Base-by-base conservation (phyloP, 768 basidiomycete genomes). In the Auriscalpium vulgare region DNA sequence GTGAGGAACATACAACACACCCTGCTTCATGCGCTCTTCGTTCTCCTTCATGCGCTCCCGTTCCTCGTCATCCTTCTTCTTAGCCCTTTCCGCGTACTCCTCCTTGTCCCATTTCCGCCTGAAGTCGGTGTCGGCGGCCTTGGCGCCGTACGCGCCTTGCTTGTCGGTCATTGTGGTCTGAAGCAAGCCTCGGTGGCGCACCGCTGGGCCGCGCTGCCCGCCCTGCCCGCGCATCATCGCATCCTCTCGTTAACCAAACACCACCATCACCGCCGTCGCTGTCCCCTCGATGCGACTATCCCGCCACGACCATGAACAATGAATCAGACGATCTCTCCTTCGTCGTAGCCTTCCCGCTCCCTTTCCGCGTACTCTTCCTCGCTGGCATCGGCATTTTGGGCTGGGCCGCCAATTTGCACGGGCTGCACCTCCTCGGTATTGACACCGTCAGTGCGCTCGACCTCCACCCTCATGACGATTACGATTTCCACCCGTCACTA, bases 341-440 rank as follows among this genome's bases (percentile, higher is more conserved):
- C 56, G 76, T 81, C 53, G 73, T 78, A 38, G 71, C 72, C 17
- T 88, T 95, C 67, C 95, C 97, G 10, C 78, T 99, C 1, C 95
- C 97, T 1, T 97, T 93, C 68, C 88, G 97, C 59, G 91, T 92
- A 23, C 79, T 97, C 56, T 79, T 82, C 61, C 78, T 97, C 56
- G 76, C 82, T 53, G 87, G 89, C 17, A 63, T 91, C 37, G 94
- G 91, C 10, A 80, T 94, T 54, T 73, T 95, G 4, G 86, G 86
- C 59, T 99, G 95, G 94, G 93, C 93, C 0, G 83, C 86, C 37
- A 99, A 98, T 70, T 72, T 98, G 8, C 95, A 98, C 69, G 81
- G 88, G 50, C 82, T 98, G 47, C 75, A 85, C 60, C 61, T 77
- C 10, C 74, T 87, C 14, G 85, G 88, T 19, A 71, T 98, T 43